These are phyloP conservation scores for Blastocystis sp. DNA, from an alignment of 352 stramenopile species.

Conservation along the genomic window DNA sequence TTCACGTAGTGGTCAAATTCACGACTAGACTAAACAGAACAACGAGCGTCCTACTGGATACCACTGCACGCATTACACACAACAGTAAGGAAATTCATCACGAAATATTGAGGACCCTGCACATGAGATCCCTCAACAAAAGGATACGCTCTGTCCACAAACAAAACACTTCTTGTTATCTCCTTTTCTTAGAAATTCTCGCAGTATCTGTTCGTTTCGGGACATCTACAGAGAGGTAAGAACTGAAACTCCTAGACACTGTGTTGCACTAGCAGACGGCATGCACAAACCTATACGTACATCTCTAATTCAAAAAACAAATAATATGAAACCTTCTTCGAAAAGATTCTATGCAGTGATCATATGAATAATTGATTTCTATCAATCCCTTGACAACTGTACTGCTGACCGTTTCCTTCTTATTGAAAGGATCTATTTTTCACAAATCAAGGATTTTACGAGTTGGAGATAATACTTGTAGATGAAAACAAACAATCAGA, in stretches of 20 bases:
- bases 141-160: conserved; percentile 45
- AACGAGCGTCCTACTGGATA: background rate
- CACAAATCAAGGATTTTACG: no score
- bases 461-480: no score
- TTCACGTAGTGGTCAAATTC: conserved; percentile 60
- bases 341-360: conserved; percentile 4
- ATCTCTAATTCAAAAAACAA: background rate
- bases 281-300: no score
- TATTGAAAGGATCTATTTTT: no score
- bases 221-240: conserved; percentile 40
- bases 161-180: conserved; percentile 63
- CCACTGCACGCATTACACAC: conserved; percentile 56
- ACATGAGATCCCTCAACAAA: background rate
- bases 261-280: no score
- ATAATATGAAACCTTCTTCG: background rate
- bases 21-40: background rate
- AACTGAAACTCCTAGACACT: background rate
- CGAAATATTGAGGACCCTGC: conserved; percentile 61
- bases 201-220: conserved; percentile 55
- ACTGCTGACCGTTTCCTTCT: background rate
- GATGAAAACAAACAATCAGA: background rate
- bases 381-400: background rate
- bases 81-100: conserved; percentile 60
- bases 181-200: conserved; percentile 61
- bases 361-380: background rate